Evolutionary conservation across 2,329 filamentous ascomycete genomes (phyloP), one percentile per base, ranked within the genome.

Genomic region (Diaporthe vexans): DNA sequence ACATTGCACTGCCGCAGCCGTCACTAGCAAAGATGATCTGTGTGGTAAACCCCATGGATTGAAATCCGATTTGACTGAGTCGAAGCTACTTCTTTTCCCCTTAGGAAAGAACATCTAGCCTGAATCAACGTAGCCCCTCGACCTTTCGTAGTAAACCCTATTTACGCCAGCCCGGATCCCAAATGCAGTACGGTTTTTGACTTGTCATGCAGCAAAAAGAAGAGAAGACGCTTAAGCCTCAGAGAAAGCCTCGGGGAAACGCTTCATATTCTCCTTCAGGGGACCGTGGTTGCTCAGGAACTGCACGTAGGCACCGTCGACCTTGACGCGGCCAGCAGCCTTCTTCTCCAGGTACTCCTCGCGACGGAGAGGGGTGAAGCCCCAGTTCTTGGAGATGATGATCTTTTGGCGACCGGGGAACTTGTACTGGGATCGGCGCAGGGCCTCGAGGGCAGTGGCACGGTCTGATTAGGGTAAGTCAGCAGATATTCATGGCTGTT

Each of bases 331-430:
- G 85, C 97, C 97, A 83, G 93, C 94, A 85, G 95, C 91, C 92
- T 97, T 97, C 90, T 96, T 94, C 88, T 95, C 92, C 85, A 97
- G 90, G 90, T 98, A 99, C 88, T 99, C 97, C 82, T 98, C 97
- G 82, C 97, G 95, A 84, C 95, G 94, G 83, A 99, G 94, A 85
- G 95, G 95, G 78, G 97, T 99, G 94, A 99, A 99, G 82, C 97
- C 97, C 97, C 97, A 99, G 93, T 99, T 99, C 95, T 98, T 99
- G 91, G 94, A 97, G 89, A 98, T 93, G 84, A 99, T 98, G 90
- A 99, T 98, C 95, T 99, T 99, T 92, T 99, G 97, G 89, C 97
- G 96, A 88, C 97, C 97, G 81, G 97, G 97, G 94, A 99, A 99
- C 94, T 98, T 99, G 95, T 98, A 98, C 93, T 98, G 97, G 80